Evolutionary conservation across 2,329 filamentous ascomycete genomes (phyloP), one percentile per base, ranked within the genome.

Genomic region (Dothistroma septosporum): DNA sequence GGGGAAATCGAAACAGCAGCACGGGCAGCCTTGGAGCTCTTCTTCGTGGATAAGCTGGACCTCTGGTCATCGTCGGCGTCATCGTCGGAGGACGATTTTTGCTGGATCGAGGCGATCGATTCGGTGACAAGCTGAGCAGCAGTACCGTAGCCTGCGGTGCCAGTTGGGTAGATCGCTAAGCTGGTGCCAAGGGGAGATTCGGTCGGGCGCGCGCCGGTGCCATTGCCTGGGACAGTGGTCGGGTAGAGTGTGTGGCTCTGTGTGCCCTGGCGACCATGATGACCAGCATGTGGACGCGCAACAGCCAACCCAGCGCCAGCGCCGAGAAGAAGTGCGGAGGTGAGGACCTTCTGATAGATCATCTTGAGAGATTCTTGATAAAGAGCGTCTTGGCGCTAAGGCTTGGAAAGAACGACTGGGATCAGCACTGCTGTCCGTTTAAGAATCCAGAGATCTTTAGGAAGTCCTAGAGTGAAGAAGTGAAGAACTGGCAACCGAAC

Each of bases 341-440:
- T 60, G 37, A 66, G 19, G 10, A 57, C 62, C 58, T 59, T 66
- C 35, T 63, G 61, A 32, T 58, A 60, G 19, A 66, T 44, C 64
- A 66, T 66, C 22, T 21, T 52, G 52, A 19, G 11, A 24, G 21
- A 41, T 14, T 28, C n/a, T 61, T 56, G 48, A n/a, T 24, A 61
- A 61, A 59, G 61, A 59, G 37, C 35, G 59, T 50, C 24, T 61
- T 50, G 44, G 63, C 59, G 44, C 50, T 53, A 44, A 50, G 44
- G 58, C 57, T 44, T 46, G 48, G 56, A 60, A 58, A 21, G 63
- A 63, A 59, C 49, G 59, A 59, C 55, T 53, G 28, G 61, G 58
- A 53, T 37, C 58, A 63, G 61, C 61, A 56, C 61, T 22, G 61
- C 61, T 63, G 61, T 61, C 58, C 50, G 55, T 50, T 50, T 21